Base-by-base conservation (phyloP, 805 yeast genomes). In the Lipomyces kockii region DNA sequence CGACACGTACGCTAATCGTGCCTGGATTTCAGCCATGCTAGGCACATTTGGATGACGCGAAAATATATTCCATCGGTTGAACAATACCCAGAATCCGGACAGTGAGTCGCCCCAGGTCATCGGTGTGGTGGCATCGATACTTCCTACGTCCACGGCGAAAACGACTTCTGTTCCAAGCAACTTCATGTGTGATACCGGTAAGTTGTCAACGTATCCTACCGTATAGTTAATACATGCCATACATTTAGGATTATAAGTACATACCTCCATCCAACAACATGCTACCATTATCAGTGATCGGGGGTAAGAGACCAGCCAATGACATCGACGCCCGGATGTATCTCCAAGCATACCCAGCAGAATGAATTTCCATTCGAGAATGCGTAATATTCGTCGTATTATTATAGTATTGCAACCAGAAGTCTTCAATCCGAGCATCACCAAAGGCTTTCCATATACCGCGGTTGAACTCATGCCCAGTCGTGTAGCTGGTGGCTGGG, bases 381-480 rank as follows among this genome's bases (percentile, higher is more conserved):
- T 92, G 90, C 2, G 99, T 95, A 62, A 94, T 91, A 76, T 94
- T 94, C 17, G 99, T 94, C 0, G 98, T 91, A 76, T 95, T 94
- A 74, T 95, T 88, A 76, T 86, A 94, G 77, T 86, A 94, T 69
- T 85, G 87, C 68, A 94, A 84, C 99, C 99, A 94, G 77, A 94
- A 94, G 76, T 94, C 99, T 76, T 94, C 99, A 71, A 94, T 92
- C 74, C 97, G 88, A 14, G 88, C 85, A 71, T 91, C 94, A 0
- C 98, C 98, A 80, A 94, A 90, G 0, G 91, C 86, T 77, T 95
- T 94, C 97, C 98, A 95, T n/a, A 94, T 86, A 60, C 99, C 98
- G 72, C 98, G 83, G 78, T 94, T 94, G 78, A 94, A 94, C 77
- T 92, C 98, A 78, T 95, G 97, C 0, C 99, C 99, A 0, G 99